These are phyloP conservation scores for Phellinidium pouzarii DNA, from an alignment of 1,284 basidiomycete genomes.

Conservation along the genomic window DNA sequence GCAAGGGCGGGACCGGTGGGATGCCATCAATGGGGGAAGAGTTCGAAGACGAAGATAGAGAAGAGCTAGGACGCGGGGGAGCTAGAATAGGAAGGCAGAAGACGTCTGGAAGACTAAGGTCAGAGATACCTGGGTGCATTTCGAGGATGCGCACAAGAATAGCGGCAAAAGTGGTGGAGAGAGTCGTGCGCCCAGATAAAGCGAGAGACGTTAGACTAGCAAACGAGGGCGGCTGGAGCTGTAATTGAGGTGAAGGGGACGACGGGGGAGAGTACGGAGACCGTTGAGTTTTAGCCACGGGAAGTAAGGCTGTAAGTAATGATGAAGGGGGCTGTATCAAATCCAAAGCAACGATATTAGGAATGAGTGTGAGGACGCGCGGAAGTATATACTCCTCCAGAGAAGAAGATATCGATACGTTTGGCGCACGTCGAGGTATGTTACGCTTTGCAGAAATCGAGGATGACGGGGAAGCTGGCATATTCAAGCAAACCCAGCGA, in stretches of 20 bases:
- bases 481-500: conserved; percentile 8
- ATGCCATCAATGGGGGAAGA: conserved; percentile 1
- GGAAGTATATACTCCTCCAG: conserved; percentile 16
- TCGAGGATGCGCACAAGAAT: conserved; percentile 14
- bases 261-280: conserved; percentile 8
- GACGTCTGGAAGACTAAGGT: conserved; percentile 16
- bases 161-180: conserved; percentile 10
- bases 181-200: conserved; percentile 13
- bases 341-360: conserved; percentile 3
- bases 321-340: conserved; percentile 9
- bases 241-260: not conserved
- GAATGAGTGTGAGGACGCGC: conserved; percentile 2
- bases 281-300: not conserved
- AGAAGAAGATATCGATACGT: conserved; percentile 10
- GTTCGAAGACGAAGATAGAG: conserved; percentile 5
- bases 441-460: conserved; percentile 7
- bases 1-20: conserved; percentile 14
- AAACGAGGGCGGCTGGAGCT: not conserved
- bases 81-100: conserved; percentile 13
- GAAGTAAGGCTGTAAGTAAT: conserved; percentile 6
- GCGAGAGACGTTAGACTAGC: conserved; percentile 7
- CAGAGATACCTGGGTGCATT: conserved; percentile 8
- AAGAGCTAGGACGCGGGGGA: conserved; percentile 1
- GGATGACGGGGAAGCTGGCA: not conserved
- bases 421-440: conserved; percentile 16